Base-by-base conservation (phyloP, 306 rosid species). In the Oemleria cerasiformis region DNA sequence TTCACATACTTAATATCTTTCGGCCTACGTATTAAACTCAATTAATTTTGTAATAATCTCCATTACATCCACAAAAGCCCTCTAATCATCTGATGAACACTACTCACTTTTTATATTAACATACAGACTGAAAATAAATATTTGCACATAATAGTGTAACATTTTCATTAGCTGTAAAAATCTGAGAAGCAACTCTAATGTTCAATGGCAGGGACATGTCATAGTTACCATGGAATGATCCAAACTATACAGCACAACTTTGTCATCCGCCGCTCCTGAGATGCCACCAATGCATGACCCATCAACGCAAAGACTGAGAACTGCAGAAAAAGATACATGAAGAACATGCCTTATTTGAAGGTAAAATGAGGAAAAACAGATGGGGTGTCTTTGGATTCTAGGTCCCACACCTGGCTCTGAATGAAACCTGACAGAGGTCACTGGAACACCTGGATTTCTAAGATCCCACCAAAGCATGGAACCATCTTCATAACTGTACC, bases 381-480 rank as follows among this genome's bases (percentile, higher is more conserved):
- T 44, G 34, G 7, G 0, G 51, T 59, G 56, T 80, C 60, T 49
- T 44, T 3, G 54, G 63, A 73, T 14, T 64, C 56, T 19, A 44
- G 63, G 49, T 70, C 72, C 39, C 59, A 70, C 43, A 94, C 98
- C 91, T 79, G 98, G 95, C 73, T 94, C 97, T 71, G 92, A 83
- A 81, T 94, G 98, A 66, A 86, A 91, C 80, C 88, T 91, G 54
- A 89, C 96, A 53, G 86, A 83, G 50, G 95, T 79, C 70, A 87
- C 2, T 48, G 97, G 98, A 77, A 73, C 77, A 44, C 82, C 77
- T 0, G 87, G 88, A 73, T 91, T 84, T 78, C 97, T 82, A 72
- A 91, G 42, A 84, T 94, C 98, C 98, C 98, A 89, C 97, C 91
- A 94, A 75, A 91, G 96, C 97, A 94, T 91, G 75, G 95, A 86